phyloP scores from a whole-genome alignment of 208 protist genomes.

The Strigomonas culicis region DNA sequence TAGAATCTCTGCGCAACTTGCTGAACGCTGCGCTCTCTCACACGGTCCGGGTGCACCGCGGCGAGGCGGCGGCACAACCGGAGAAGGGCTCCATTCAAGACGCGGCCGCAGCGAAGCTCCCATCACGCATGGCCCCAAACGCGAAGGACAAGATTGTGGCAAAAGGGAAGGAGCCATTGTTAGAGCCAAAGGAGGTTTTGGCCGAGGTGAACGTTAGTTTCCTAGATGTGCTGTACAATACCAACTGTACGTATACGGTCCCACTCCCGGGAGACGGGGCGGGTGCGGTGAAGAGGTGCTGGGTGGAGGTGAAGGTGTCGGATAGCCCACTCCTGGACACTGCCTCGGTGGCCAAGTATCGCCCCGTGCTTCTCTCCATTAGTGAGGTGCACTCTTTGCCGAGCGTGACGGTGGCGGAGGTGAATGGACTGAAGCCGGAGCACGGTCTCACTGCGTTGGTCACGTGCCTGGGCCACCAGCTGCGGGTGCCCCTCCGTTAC shows the following conservation, averaged over 20 bases:
- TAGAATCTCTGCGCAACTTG: too few relatives aligned
- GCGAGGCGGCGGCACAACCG: background rate
- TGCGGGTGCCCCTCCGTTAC: background rate
- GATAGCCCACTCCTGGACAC: constrained; percentile 22
- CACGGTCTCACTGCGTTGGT: background rate
- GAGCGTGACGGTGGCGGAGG: background rate
- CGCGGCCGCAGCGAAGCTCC: background rate
- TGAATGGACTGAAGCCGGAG: too few relatives aligned
- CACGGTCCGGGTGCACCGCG: too few relatives aligned
- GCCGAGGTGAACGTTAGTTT: too few relatives aligned
- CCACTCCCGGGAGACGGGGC: too few relatives aligned
- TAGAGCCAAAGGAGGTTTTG: too few relatives aligned
- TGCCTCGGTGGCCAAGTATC: constrained; percentile 18
- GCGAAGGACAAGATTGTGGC: background rate
- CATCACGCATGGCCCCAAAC: background rate
- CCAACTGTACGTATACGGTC: too few relatives aligned
- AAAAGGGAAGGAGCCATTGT: background rate
- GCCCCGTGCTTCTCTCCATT: constrained; percentile 19
- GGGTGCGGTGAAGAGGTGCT: constrained; percentile 2
- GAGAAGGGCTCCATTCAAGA: background rate
- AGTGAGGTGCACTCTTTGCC: background rate
- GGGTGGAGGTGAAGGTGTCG: constrained; percentile 15
- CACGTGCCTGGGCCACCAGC: background rate
- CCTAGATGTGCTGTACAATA: too few relatives aligned
- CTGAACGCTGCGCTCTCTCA: too few relatives aligned